These are phyloP conservation scores for Colletotrichum higginsianum DNA, from an alignment of 2,329 filamentous ascomycete species.

Conservation along the genomic window DNA sequence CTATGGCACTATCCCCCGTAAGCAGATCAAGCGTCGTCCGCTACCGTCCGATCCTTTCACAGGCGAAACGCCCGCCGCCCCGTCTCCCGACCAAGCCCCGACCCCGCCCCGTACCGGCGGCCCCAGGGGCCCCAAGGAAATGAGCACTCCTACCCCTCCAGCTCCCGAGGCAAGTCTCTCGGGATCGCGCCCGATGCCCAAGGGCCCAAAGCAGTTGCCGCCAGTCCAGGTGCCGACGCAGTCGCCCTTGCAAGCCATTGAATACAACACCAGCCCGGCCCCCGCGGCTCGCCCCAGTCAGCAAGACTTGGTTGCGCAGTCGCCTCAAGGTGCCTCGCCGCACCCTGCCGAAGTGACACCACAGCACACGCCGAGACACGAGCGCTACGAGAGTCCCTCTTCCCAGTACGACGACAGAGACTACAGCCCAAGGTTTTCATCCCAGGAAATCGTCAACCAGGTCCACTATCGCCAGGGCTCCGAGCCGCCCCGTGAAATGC, in stretches of 20 bases:
- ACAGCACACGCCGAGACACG: slow-evolving; percentile 44
- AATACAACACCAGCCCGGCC: slow-evolving; percentile 62
- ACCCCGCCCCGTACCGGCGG: slow-evolving; percentile 60
- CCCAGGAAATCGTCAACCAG: slow-evolving; percentile 48
- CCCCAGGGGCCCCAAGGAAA: slow-evolving; percentile 37
- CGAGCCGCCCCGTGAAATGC: slow-evolving; percentile 51
- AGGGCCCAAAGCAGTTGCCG: slow-evolving; percentile 55
- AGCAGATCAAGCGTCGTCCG: slow-evolving; percentile 85
- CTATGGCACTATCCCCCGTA: slow-evolving; percentile 65
- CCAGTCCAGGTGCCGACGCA: slow-evolving; percentile 63
- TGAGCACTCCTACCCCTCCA: slow-evolving; percentile 16
- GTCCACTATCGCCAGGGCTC: slow-evolving; percentile 57
- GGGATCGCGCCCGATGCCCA: slow-evolving; percentile 36
- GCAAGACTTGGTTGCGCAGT: slow-evolving; percentile 56
- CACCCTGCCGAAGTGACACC: slow-evolving; percentile 34
- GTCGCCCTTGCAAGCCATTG: slow-evolving; percentile 67
- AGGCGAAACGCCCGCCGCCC: slow-evolving; percentile 59
- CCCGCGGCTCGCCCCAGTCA: slow-evolving; percentile 44
- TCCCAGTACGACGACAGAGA: slow-evolving; percentile 55
- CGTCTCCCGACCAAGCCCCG: slow-evolving; percentile 60
- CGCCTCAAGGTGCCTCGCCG: slow-evolving; percentile 47
- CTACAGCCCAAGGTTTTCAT: slow-evolving; percentile 53
- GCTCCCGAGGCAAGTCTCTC: slow-evolving; percentile 34
- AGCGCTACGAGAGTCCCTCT: slow-evolving; percentile 54
- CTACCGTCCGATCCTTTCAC: slow-evolving; percentile 84